Evolutionary conservation across 1,284 basidiomycete genomes (phyloP), one percentile per base, ranked within the genome.

Genomic region (Amylostereum areolatum): DNA sequence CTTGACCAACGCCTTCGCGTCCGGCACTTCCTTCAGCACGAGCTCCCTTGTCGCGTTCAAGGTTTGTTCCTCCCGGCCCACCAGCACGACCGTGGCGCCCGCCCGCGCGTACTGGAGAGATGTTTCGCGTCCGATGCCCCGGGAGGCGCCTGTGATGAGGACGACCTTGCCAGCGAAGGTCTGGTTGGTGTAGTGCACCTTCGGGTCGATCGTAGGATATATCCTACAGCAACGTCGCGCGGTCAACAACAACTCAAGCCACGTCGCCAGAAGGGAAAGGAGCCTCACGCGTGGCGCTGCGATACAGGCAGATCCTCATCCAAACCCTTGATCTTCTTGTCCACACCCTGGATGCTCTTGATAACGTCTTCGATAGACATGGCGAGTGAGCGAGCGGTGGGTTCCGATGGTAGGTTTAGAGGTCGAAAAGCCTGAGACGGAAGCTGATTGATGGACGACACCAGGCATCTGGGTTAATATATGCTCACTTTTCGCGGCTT

Each of bases 101-200:
- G 48, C 46, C 18, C 27, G 43, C 4, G 52, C 51, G 30, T 45
- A 53, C 27, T 42, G 18, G n/a, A 37, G 45, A 11, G 52, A 45
- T 4, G 47, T 27, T 24, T n/a, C 33, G 12, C 7, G 34, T 12
- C 60, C 59, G 3, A 62, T 58, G 3, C 60, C 60, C 10, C 57
- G 51, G 10, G 57, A 57, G 3, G 54, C 58, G 8, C 60, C 60
- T 11, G 57, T 53, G 42, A 62, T 55, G 10, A 62, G 34, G 3
- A 59, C 60, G 9, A 60, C 59, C 43, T 52, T 50, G 34, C 43
- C 44, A 11, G 41, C 41, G 41, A 43, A 43, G 25, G 24, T 24
- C 41, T 43, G 18, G 27, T 10, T 24, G 28, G 18, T 5, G n/a
- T 11, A 43, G 27, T 18, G 25, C 10, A n/a, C 11, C 25, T 29